Evolutionary conservation across 2,329 filamentous ascomycete genomes (phyloP), one percentile per base, ranked within the genome.

Genomic region (Monosporascus sp.): DNA sequence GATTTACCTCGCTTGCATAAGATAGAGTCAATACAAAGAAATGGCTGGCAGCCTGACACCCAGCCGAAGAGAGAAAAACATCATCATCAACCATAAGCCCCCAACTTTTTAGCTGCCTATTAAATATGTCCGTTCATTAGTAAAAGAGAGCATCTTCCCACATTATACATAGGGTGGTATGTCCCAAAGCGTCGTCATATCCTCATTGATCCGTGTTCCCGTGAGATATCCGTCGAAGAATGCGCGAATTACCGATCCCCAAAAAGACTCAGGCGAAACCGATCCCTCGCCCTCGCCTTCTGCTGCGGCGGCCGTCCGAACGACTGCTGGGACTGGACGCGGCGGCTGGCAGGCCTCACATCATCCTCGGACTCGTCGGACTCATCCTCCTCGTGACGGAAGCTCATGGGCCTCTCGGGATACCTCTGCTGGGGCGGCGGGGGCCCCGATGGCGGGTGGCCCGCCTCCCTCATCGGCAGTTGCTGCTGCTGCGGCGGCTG

Each of bases 191-290:
- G 31, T 31, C 27, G 27, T 34, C 31, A 34, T 34, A 34, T 34
- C 31, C 31, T 34, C 31, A 34, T 34, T 34, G 9, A 34, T 34
- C 31, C 4, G 5, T 34, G 31, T 14, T 19, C 19, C 38, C 17
- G 19, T 41, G 38, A 41, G 6, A 41, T 41, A 19, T 41, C 41
- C 31, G 31, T 14, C 31, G 14, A 34, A 11, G 9, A 34, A 34
- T 34, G 46, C 26, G n/a, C 11, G 14, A 43, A 52, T 55, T 31
- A 58, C 52, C 54, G 59, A 11, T 58, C 56, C 36, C 60, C 61
- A 19, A 66, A 66, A 9, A 66, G 48, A 48, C 67, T 69, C 51
- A 67, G 66, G 2, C 67, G 65, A 52, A 69, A 69, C 3, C 64
- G 64, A 38, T 63, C 62, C 19, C 61, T 62, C 5, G 58, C 56